Base-by-base conservation (phyloP, 2,329 filamentous ascomycete genomes). In the Alternaria metachromatica region DNA sequence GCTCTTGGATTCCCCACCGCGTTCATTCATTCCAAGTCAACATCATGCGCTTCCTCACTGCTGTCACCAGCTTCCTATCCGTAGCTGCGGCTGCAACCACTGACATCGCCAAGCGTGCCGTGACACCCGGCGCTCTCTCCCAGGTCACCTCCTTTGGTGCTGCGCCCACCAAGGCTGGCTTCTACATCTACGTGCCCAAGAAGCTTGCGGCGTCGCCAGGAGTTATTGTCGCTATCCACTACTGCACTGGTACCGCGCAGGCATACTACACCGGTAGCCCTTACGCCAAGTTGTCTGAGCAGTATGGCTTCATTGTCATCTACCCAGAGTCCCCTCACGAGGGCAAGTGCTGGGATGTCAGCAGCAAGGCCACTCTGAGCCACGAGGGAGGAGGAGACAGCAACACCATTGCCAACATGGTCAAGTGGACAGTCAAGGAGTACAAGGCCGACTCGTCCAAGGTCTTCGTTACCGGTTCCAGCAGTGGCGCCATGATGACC, bases 291-390 rank as follows among this genome's bases (percentile, higher is more conserved):
- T 79, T 87, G 9, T 85, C 88, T 11, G 84, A 86, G 68, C 76
- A 82, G 63, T 82, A 88, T 64, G 87, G 87, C 49, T 89, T 86
- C 74, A 87, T 90, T 46, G 84, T 88, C 64, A 86, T 89, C 72
- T 89, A 87, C 76, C 86, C 87, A 1, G 81, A 83, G 67, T 84
- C 83, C 3, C 85, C 85, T 0, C 84, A 86, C 68, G 75, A 75
- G n/a, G 86, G 81, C 7, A 79, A 80, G 55, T 89, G 87, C 80
- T 89, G 87, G 87, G 87, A 89, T 63, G 86, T 89, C 9, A 86
- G 85, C 25, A 87, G 84, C 18, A 81, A 82, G 50, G 82, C 81
- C 25, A 82, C 87, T 0, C 81, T 89, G 9, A 87, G 81, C 12
- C 87, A 88, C 70, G 81, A 86, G 55, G 87, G 86, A 13, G 87